These are phyloP conservation scores for Fusarium sp. DNA, from an alignment of 2,329 filamentous ascomycete genomes.

Conservation along the genomic window DNA sequence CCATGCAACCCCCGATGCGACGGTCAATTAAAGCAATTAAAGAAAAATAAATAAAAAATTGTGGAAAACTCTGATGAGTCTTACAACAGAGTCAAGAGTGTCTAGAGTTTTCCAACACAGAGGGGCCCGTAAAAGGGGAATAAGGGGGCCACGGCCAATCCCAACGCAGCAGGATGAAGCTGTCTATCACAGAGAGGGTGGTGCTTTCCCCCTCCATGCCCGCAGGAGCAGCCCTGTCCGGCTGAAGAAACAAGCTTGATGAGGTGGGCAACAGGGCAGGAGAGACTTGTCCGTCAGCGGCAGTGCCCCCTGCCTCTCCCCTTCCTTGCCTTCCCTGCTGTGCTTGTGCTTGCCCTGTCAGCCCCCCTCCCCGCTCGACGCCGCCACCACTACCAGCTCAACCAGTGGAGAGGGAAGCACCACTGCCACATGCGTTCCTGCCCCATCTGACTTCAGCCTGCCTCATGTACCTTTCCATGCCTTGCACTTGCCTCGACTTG, in stretches of 20 bases:
- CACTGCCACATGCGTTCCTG: slow-evolving; percentile 40
- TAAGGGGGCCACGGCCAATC: slow-evolving; percentile 4
- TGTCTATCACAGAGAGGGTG: neutral
- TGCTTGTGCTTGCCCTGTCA: slow-evolving; percentile 29
- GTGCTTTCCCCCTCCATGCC: neutral
- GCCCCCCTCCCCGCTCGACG: slow-evolving; percentile 11
- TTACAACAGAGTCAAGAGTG: neutral
- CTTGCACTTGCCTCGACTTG: no score
- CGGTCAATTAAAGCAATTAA: neutral
- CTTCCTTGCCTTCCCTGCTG: neutral
- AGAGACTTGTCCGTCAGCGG: slow-evolving; percentile 18
- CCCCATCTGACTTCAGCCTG: slow-evolving; percentile 31
- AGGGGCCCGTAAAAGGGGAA: neutral
- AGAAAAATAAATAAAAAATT: neutral
- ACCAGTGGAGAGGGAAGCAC: slow-evolving; percentile 15
- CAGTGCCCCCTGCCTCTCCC: slow-evolving; percentile 26
- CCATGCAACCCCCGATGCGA: slow-evolving; percentile 8
- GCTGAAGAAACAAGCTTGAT: slow-evolving; percentile 17
- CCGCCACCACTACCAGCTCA: slow-evolving; percentile 13
- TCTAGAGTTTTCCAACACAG: neutral
- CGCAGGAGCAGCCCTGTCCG: neutral
- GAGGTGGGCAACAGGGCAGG: slow-evolving; percentile 14
- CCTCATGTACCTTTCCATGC: neutral
- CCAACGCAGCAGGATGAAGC: neutral
- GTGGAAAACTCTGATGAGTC: neutral